Evolutionary conservation across 1,139 yeast species (phyloP).

Genomic region (Scheffersomyces cryptocercus): DNA sequence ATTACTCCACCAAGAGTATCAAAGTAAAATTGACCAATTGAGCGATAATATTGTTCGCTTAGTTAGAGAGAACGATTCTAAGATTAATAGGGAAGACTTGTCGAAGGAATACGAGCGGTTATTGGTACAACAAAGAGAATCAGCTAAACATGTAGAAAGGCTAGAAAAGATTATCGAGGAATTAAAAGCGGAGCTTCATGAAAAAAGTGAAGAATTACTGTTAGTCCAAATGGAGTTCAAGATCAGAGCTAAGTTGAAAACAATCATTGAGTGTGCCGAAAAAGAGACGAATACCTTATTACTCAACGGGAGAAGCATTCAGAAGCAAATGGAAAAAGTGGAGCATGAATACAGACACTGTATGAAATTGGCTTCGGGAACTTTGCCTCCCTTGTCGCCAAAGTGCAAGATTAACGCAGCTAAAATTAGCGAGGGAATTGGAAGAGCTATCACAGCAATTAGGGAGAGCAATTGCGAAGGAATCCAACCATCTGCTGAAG

Average conservation of each 20-base stretch:
- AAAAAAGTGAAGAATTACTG: slow-evolving; percentile 7
- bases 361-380: too few relatives aligned
- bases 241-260: slow-evolving; percentile 5
- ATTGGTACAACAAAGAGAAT: neutral
- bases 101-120: neutral
- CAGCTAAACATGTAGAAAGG: neutral
- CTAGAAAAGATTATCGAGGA: neutral
- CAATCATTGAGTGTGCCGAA: slow-evolving; percentile 12
- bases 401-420: neutral
- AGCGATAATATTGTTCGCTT: neutral
- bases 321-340: neutral
- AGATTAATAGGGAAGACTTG: neutral
- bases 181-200: slow-evolving; percentile 5
- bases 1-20: neutral
- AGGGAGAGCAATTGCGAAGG: neutral
- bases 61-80: neutral
- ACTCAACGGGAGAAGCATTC: neutral
- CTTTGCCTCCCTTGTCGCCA: neutral
- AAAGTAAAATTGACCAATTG: neutral
- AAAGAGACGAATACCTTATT: slow-evolving; percentile 1
- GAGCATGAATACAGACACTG: neutral
- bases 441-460: slow-evolving; percentile 1
- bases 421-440: slow-evolving; percentile 9
- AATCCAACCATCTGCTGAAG: neutral
- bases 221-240: slow-evolving; percentile 2